phyloP scores from a whole-genome alignment of 228 moss, liverwort and hornwort species.

The Sphagnum magellanicum region DNA sequence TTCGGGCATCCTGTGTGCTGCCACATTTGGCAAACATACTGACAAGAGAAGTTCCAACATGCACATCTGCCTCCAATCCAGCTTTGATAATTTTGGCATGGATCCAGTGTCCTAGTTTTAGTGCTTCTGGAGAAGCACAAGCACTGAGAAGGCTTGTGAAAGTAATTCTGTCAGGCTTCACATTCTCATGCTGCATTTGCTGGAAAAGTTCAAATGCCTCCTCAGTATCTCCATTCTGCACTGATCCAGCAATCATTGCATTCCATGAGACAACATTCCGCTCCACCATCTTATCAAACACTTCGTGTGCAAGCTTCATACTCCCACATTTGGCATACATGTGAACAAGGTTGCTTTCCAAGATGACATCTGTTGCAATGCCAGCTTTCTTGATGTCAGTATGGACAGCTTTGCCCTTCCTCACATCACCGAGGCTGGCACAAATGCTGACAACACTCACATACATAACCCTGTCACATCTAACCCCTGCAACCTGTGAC shows the following conservation, averaged over 20 bases:
- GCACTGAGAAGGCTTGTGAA: conserved; percentile 32
- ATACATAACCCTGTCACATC: no score
- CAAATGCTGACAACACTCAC: no score
- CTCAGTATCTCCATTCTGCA: conserved; percentile 24
- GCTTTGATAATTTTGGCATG: neutral
- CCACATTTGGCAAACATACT: conserved; percentile 3
- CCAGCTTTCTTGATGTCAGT: neutral
- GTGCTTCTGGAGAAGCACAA: neutral
- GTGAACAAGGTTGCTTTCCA: no score
- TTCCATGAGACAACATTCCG: conserved; percentile 42
- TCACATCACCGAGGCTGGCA: no score
- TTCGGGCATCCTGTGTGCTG: conserved; percentile 11
- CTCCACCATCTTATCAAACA: no score
- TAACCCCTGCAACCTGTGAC: no score
- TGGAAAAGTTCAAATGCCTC: conserved; percentile 40
- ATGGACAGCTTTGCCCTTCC: no score
- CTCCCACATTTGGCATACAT: no score
- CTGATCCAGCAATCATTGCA: conserved; percentile 35
- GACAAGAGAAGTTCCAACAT: neutral
- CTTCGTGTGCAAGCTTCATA: no score
- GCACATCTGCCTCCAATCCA: neutral
- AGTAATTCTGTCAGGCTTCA: conserved; percentile 37
- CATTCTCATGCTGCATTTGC: conserved; percentile 45
- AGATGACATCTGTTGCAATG: no score
- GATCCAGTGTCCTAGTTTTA: neutral